Conservation (phyloP, 306 rosid genomes). For the Mucuna pruriens region DNA sequence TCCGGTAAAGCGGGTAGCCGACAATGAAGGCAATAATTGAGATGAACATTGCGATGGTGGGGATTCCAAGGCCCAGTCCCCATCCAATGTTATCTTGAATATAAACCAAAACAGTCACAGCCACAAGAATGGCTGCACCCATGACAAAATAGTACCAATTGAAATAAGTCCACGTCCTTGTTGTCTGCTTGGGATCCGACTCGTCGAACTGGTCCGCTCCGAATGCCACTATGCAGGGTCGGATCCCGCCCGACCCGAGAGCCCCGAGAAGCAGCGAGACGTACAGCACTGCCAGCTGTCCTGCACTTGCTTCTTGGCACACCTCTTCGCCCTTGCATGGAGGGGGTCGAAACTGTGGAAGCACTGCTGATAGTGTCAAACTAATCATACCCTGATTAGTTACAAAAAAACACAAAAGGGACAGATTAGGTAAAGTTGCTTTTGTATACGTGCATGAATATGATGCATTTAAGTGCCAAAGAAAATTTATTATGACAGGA, state of each 20-base stretch:
- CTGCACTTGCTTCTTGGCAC: slow-evolving; percentile 65
- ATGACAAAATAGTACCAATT: slow-evolving; percentile 93
- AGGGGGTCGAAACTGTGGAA: slow-evolving; percentile 80
- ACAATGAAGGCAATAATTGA: slow-evolving; percentile 64
- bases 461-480: background rate
- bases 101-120: slow-evolving; percentile 87
- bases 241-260: slow-evolving; percentile 91
- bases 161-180: slow-evolving; percentile 85
- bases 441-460: background rate
- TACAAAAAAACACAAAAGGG: no score
- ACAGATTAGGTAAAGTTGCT: background rate
- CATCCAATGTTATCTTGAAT: slow-evolving; percentile 92
- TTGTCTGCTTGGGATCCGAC: slow-evolving; percentile 63
- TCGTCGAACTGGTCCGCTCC: slow-evolving; percentile 97
- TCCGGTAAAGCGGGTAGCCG: slow-evolving; percentile 88
- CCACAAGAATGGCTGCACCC: slow-evolving; percentile 82
- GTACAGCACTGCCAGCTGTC: slow-evolving; percentile 70
- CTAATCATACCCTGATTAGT: slow-evolving; percentile 74
- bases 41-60: slow-evolving; percentile 78
- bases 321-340: slow-evolving; percentile 60
- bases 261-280: slow-evolving; percentile 64
- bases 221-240: slow-evolving; percentile 94
- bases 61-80: slow-evolving; percentile 91
- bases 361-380: slow-evolving; percentile 76
- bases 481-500: background rate